A percentile compares a stretch with the other conserved stretches of the same genome.
Conservation (phyloP, 805 yeast genomes). For the Candida loeiensis region DNA sequence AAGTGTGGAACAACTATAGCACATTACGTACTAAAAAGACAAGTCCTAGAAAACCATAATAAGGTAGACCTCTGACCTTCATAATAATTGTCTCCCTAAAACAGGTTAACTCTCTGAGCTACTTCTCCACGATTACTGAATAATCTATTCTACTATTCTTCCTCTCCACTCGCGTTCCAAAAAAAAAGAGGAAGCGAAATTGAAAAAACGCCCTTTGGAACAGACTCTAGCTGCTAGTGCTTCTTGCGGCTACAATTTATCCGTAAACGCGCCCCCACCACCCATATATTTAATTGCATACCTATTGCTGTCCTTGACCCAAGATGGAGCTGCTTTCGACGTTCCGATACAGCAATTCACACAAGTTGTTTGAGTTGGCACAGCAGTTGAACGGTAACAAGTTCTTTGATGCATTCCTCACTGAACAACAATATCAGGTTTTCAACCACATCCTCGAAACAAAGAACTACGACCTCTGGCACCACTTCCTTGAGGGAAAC, state of each 20-base stretch:
- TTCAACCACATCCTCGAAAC: constrained; percentile 44
- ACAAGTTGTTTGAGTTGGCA: constrained; percentile 33
- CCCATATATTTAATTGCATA: not conserved
- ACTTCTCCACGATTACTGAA: not conserved
- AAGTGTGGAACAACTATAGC: too few species aligned
- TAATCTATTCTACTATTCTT: not conserved
- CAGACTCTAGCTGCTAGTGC: not conserved
- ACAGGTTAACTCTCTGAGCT: too few species aligned
- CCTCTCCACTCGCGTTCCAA: constrained; percentile 4
- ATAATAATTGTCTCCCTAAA: too few species aligned
- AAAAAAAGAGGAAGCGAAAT: constrained; percentile 2
- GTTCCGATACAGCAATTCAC: constrained; percentile 32
- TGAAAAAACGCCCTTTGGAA: constrained; percentile 4
- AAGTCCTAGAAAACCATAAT: too few species aligned
- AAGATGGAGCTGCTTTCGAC: constrained; percentile 37
- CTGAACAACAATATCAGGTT: constrained; percentile 54
- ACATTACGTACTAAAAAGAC: too few species aligned
- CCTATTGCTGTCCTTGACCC: constrained; percentile 2
- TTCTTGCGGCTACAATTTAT: not conserved
- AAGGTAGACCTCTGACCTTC: too few species aligned
- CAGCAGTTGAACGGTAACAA: constrained; percentile 27
- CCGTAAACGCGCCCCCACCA: not conserved
- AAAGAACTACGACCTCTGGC: constrained; percentile 39
- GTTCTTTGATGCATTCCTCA: constrained; percentile 40
- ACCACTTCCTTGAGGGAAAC: constrained; percentile 43